Evolutionary conservation across 2,329 filamentous ascomycete genomes (phyloP), one percentile per base, ranked within the genome.

Genomic region (Ophidiomyces ophidiicola): DNA sequence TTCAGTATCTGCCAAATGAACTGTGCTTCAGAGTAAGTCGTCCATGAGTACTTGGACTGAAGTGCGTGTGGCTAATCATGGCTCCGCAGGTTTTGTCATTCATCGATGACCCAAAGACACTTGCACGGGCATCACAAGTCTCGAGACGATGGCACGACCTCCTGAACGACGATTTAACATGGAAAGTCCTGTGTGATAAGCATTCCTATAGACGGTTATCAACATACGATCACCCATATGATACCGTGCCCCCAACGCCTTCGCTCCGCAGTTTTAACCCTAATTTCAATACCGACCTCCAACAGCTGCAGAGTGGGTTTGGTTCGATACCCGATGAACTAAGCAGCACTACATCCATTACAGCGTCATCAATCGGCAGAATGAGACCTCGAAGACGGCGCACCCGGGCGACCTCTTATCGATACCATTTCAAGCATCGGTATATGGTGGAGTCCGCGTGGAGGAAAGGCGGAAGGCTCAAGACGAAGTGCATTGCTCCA

Each of bases 381-480:
- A 32, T 28, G 24, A 36, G 34, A 28, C 53, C 59, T 11, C 52
- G 56, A 31, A 64, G 58, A 48, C 62, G 53, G 58, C 78, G 64
- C 64, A 76, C 60, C 5, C 80, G 80, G 49, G 70, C 84, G 19
- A 78, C 79, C 50, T 88, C 85, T 1, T 94, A 96, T 64, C 85
- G 92, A 54, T 92, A 84, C 4, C 88, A 96, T 61, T 98, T 98
- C 68, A 96, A 96, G 61, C 87, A 96, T 58, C 75, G 86, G 54
- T 96, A 96, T 58, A 76, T 96, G 63, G 88, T 98, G 11, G 90
- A 98, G 59, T 92, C 87, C 0, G 90, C 90, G 10, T 98, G 90
- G 90, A 80, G 84, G 48, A 86, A 82, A 41, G 88, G 90, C 21
- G 90, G 90, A n/a, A 74, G 74, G 35, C 81, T 83, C 54, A 81